Base-by-base conservation (phyloP, 352 stramenopile genomes). In the Phytophthora cajani region DNA sequence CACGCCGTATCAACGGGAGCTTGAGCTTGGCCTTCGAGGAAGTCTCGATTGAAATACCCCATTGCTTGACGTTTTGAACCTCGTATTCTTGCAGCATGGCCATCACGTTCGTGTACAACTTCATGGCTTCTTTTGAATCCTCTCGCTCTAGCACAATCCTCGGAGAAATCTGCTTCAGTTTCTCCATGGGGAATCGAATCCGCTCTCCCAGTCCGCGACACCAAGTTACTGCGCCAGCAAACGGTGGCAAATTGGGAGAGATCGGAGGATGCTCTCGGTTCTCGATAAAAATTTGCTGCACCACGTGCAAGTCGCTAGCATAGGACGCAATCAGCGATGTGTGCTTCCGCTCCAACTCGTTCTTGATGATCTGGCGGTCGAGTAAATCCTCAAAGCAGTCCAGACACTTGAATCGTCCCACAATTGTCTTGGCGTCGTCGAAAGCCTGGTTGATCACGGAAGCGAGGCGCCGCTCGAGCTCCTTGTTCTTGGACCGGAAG, bases 381-480 rank as follows among this genome's bases (percentile, higher is more conserved):
- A 98, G 75, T 11, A 98, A 63, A 38, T 93, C 91, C 42, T 95
- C 86, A 59, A 98, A 98, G 65, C 87, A 95, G 54, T 98, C 91
- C 27, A 98, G 82, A 25, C 97, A 94, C 57, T 97, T 97, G 64
- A 98, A 97, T 7, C 88, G 71, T 0, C 87, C 90, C 6, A 74
- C 78, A 25, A 98, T 89, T 0, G 91, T 98, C 61, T 91, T 94
- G 23, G 90, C 89, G 77, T 98, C 94, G 53, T 98, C 92, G 49
- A 98, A 98, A 6, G 89, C 92, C 58, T 98, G 93, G 38, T 92
- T 93, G 25, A 98, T 90, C 7, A 98, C 88, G 23, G 86, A 96
- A 0, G 89, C 89, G 21, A 98, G 67, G 2, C 92, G 79, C 0
- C 88, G 74, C 72, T 98, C 90, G 5, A 97, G 76, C 69, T 97